A percentile compares a stretch with the other conserved stretches of the same genome.
phyloP scores from a whole-genome alignment of 768 basidiomycete species.

The Hemileccinum impolitum region DNA sequence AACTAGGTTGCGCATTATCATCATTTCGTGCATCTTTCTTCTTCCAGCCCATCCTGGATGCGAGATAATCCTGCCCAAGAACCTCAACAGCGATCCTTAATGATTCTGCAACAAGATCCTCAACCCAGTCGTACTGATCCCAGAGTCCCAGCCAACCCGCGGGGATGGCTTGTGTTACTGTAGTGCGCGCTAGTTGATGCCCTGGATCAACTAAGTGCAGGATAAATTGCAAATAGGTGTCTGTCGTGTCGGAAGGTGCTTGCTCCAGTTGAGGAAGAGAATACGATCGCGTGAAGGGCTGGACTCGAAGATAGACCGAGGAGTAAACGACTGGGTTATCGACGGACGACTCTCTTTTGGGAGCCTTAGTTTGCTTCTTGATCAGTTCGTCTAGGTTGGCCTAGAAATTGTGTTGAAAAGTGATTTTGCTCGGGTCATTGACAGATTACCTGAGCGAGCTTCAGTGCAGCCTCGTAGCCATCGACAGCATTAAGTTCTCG shows the following conservation, averaged over 20 bases:
- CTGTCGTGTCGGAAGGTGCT: constrained; percentile 20
- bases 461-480: constrained; percentile 78
- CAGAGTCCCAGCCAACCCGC: constrained; percentile 84
- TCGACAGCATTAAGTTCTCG: constrained; percentile 83
- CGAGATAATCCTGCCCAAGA: constrained; percentile 89
- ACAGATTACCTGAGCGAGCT: constrained; percentile 69
- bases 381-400: constrained; percentile 76
- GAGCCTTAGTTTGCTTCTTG: constrained; percentile 50
- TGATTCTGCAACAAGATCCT: constrained; percentile 87
- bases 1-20: constrained; percentile 3
- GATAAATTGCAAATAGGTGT: constrained; percentile 57
- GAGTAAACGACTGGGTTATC: constrained; percentile 77
- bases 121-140: constrained; percentile 95
- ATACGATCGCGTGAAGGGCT: constrained; percentile 71
- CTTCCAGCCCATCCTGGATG: constrained; percentile 81
- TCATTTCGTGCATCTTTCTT: constrained; percentile 27
- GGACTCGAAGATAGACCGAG: constrained; percentile 89
- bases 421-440: neutral
- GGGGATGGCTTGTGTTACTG: constrained; percentile 81
- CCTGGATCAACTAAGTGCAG: constrained; percentile 69
- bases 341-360: constrained; percentile 27
- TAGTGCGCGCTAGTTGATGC: constrained; percentile 73
- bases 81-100: constrained; percentile 84
- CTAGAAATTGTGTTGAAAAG: constrained; percentile 36
- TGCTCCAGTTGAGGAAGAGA: constrained; percentile 36